phyloP scores from a whole-genome alignment of 805 yeast genomes.

The Pichia paraexigua region DNA sequence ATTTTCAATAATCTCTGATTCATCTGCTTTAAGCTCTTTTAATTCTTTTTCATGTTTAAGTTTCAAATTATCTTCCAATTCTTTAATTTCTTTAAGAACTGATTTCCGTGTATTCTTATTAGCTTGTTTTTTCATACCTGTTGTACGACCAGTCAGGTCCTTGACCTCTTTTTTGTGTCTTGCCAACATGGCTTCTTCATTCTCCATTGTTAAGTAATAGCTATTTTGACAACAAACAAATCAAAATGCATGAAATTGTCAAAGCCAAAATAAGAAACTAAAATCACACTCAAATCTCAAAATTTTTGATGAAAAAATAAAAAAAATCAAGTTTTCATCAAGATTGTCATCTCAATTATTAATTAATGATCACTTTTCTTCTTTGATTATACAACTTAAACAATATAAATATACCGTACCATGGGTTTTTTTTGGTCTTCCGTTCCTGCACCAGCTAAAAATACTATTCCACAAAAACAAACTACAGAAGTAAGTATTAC shows the following conservation, averaged over 20 bases:
- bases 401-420: neutral
- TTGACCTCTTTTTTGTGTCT: conserved; percentile 64
- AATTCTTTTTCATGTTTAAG: conserved; percentile 49
- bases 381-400: neutral
- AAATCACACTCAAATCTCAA: neutral
- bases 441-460: conserved; percentile 1
- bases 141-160: conserved; percentile 57
- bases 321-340: neutral
- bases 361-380: neutral
- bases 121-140: conserved; percentile 77
- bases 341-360: neutral
- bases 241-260: neutral
- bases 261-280: neutral
- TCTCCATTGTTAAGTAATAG: conserved; percentile 18
- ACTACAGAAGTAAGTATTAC: neutral
- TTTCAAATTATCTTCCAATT: conserved; percentile 49
- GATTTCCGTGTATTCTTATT: conserved; percentile 70
- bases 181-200: conserved; percentile 42
- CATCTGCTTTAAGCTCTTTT: conserved; percentile 14
- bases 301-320: too few relatives aligned
- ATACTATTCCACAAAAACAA: neutral
- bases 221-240: neutral
- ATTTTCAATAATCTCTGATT: conserved; percentile 1
- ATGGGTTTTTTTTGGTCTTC: conserved; percentile 88
- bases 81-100: conserved; percentile 50